These are phyloP conservation scores for Psilocybe cyanescens DNA, from an alignment of 768 basidiomycete genomes.

Conservation along the genomic window DNA sequence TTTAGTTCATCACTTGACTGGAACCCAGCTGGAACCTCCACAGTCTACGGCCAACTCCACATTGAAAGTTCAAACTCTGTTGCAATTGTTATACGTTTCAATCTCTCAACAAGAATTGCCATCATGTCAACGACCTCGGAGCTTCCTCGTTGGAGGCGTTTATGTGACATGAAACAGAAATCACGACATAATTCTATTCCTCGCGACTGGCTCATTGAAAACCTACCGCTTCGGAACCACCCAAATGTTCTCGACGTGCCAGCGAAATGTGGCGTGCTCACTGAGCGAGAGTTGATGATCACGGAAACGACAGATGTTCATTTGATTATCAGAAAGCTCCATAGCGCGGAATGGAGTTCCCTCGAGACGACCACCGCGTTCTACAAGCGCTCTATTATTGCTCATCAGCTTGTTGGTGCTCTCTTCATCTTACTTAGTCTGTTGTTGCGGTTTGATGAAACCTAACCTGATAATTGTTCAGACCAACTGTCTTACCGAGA, in stretches of 20 bases:
- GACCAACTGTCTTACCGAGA: constrained; percentile 85
- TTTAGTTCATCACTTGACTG: background rate
- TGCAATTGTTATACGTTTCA: background rate
- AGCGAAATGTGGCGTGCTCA: constrained; percentile 58
- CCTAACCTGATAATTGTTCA: constrained; percentile 24
- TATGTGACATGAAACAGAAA: constrained; percentile 55
- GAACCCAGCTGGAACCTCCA: background rate
- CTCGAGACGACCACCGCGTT: constrained; percentile 74
- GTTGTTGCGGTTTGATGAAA: background rate
- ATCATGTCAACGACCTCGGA: background rate
- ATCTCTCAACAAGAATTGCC: background rate
- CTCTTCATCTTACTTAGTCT: background rate
- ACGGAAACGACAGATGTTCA: constrained; percentile 44
- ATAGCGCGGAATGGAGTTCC: constrained; percentile 56
- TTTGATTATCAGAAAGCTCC: constrained; percentile 55
- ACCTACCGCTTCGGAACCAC: constrained; percentile 30
- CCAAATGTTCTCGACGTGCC: constrained; percentile 61
- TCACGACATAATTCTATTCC: constrained; percentile 63
- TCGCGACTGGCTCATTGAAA: constrained; percentile 63
- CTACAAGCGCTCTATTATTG: constrained; percentile 77
- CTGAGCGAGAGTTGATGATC: constrained; percentile 50
- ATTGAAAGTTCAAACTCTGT: background rate
- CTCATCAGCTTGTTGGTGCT: constrained; percentile 76
- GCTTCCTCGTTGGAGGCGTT: constrained; percentile 47
- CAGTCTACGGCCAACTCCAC: background rate